These are phyloP conservation scores for Xerocomus spinulosus DNA, from an alignment of 768 basidiomycete species.

Conservation along the genomic window DNA sequence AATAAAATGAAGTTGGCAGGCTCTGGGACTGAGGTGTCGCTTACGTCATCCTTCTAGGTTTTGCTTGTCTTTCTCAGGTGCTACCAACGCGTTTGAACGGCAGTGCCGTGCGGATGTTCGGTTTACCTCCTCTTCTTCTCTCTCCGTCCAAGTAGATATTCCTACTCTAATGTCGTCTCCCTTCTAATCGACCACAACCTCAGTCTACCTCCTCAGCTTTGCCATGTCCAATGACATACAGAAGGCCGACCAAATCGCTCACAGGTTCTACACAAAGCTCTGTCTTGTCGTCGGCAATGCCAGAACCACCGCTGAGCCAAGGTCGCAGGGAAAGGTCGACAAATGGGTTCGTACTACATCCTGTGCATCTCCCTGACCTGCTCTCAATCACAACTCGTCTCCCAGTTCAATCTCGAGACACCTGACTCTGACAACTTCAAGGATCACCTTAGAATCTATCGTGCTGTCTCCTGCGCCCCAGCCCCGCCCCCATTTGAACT, in stretches of 20 bases:
- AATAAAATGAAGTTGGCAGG: too few relatives aligned
- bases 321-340: conserved; percentile 51
- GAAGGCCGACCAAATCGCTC: conserved; percentile 84
- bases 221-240: conserved; percentile 51
- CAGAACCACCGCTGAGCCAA: conserved; percentile 52
- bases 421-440: conserved; percentile 68
- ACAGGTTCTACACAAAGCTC: conserved; percentile 79
- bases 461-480: conserved; percentile 39
- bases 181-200: conserved; percentile 20
- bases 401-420: conserved; percentile 77
- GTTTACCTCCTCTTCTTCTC: conserved; percentile 17
- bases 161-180: conserved; percentile 29
- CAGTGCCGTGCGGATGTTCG: conserved; percentile 18
- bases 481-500: conserved; percentile 51
- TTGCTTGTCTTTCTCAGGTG: conserved; percentile 12
- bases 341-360: conserved; percentile 64
- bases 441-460: conserved; percentile 56
- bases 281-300: conserved; percentile 71
- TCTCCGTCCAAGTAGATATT: conserved; percentile 16
- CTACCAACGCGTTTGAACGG: conserved; percentile 8
- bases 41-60: conserved; percentile 23
- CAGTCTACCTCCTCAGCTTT: conserved; percentile 13
- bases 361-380: not conserved
- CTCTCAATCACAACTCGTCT: not conserved
- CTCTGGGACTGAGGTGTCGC: conserved; percentile 17